Percentiles rank a stretch among this genome's conserved stretches.
Evolutionary conservation across 2,329 filamentous ascomycete genomes (phyloP).

Genomic region (Oidium heveae): DNA sequence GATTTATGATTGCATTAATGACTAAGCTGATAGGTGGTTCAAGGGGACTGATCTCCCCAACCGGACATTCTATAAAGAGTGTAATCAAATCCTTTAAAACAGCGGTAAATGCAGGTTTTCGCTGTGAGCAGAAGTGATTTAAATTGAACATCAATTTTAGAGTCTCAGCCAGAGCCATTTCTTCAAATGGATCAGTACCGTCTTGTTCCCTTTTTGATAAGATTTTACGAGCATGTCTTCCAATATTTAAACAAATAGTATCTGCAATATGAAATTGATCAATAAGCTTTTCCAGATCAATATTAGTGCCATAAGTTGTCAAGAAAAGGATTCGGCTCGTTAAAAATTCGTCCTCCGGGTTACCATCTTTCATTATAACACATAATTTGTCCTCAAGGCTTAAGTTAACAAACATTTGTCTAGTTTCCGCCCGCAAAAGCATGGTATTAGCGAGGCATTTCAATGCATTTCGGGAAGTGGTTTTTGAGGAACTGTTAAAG

Average conservation of each 20-base stretch:
- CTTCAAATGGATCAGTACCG: constrained; percentile 34
- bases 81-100: constrained; percentile 45
- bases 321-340: constrained; percentile 56
- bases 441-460: constrained; percentile 70
- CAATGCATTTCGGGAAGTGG: constrained; percentile 48
- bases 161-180: constrained; percentile 61
- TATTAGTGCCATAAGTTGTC: constrained; percentile 49
- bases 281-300: constrained; percentile 40
- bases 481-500: constrained; percentile 36
- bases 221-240: constrained; percentile 38
- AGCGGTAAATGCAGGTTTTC: constrained; percentile 34
- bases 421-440: constrained; percentile 38
- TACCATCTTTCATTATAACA: constrained; percentile 44
- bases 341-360: constrained; percentile 67
- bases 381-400: constrained; percentile 43
- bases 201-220: constrained; percentile 10
- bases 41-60: constrained; percentile 38
- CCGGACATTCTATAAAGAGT: constrained; percentile 34
- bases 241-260: constrained; percentile 42
- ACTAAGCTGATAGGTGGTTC: constrained; percentile 46
- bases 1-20: constrained; percentile 58
- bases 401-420: constrained; percentile 49
- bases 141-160: constrained; percentile 79
- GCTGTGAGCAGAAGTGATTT: constrained; percentile 43
- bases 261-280: constrained; percentile 40